Conservation (phyloP, 1,284 basidiomycete species). For the Vanrija pseudolonga region DNA sequence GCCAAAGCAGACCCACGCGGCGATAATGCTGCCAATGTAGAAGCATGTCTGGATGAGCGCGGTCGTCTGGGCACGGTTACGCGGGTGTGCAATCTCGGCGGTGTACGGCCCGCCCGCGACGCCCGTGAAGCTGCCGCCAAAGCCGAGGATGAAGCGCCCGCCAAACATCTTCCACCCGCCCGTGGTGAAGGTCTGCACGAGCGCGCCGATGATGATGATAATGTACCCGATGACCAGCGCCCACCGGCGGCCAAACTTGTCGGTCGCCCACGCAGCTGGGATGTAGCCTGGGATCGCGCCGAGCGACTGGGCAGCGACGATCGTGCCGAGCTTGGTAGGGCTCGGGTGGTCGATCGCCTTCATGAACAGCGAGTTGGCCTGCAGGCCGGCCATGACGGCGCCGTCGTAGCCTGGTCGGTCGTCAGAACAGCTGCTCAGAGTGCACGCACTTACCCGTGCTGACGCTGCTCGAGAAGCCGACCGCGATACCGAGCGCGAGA, state of each 20-base stretch:
- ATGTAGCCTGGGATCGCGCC: slow-evolving; percentile 5
- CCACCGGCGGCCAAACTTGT: slow-evolving; percentile 12
- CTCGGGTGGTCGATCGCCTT: slow-evolving; percentile 4
- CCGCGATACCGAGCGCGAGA: slow-evolving; percentile 4
- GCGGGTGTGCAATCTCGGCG: slow-evolving; percentile 12
- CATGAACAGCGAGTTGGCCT: slow-evolving; percentile 7
- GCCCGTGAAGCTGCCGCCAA: slow-evolving; percentile 1
- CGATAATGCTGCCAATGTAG: slow-evolving; percentile 14
- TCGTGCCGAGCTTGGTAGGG: slow-evolving; percentile 10
- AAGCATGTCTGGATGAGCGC: slow-evolving; percentile 12
- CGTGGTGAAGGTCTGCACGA: slow-evolving; percentile 6
- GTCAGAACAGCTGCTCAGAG: no score
- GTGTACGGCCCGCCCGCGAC: slow-evolving; percentile 5
- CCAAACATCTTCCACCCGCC: slow-evolving; percentile 9
- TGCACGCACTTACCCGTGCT: slow-evolving; percentile 2
- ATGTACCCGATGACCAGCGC: slow-evolving; percentile 6
- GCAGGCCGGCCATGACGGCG: slow-evolving; percentile 13
- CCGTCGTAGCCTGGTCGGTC: slow-evolving; percentile 11
- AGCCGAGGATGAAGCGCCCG: slow-evolving; percentile 10
- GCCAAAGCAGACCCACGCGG: slow-evolving; percentile 18
- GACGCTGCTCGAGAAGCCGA: slow-evolving; percentile 9
- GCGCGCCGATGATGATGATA: slow-evolving; percentile 10
- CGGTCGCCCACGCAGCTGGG: slow-evolving; percentile 5
- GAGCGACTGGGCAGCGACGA: slow-evolving; percentile 8
- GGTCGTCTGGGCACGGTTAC: slow-evolving; percentile 5